Conservation (phyloP, 441 rosid species). For the Syzygium malaccense region DNA sequence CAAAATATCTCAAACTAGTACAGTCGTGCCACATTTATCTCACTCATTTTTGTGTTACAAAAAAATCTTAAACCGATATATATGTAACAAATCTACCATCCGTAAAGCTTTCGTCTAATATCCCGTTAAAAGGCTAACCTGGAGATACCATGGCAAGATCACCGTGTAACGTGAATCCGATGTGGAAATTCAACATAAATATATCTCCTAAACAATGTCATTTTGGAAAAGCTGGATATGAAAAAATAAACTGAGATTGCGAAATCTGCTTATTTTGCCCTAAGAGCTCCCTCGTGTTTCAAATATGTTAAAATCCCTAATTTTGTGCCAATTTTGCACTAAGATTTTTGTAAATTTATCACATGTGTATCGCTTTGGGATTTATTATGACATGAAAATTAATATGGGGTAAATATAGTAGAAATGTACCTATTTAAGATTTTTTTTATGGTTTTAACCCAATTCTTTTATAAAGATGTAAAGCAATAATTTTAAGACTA, state of each 20-base stretch:
- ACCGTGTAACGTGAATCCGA: too few species aligned
- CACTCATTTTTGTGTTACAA: background rate
- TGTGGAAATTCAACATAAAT: background rate
- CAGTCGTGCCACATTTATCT: background rate
- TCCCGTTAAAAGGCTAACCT: background rate
- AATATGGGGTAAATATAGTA: too few species aligned
- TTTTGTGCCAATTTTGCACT: background rate
- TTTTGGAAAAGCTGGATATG: background rate
- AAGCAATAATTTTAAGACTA: too few species aligned
- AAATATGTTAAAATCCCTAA: background rate
- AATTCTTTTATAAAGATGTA: background rate
- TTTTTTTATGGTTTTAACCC: too few species aligned
- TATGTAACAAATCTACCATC: background rate
- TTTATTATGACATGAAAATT: too few species aligned
- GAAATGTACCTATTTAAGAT: too few species aligned
- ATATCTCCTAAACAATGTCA: background rate
- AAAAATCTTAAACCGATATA: background rate
- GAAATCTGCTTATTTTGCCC: background rate
- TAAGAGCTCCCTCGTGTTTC: background rate
- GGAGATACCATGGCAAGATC: background rate
- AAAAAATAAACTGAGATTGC: too few species aligned
- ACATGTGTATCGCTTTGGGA: fast-evolving
- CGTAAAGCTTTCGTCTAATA: background rate
- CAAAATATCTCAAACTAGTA: background rate
- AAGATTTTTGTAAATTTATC: background rate